Base-by-base conservation (phyloP, 2,329 filamentous ascomycete species). In the Mycosphaerella sp. region DNA sequence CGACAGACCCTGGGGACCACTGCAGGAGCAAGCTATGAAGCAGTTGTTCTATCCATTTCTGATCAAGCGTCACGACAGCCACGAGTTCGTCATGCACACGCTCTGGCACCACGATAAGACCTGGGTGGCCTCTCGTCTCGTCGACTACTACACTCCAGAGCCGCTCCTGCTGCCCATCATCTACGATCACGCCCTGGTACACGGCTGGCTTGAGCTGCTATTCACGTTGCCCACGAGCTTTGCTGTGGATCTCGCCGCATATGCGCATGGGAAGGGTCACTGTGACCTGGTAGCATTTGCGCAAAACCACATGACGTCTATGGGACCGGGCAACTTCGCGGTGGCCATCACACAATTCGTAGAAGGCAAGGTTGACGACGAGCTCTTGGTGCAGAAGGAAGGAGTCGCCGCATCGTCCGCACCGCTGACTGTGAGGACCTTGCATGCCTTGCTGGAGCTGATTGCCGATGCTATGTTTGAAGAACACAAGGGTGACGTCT, bases 81-180 rank as follows among this genome's bases (percentile, higher is more conserved):
- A 89, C 68, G 85, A 91, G 61, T 95, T 96, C 59, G 92, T 95
- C 11, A 80, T 98, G 54, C 86, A 95, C 67, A 91, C 89, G 55
- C 75, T 95, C 5, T 97, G 92, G 91, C 85, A 86, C 62, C 90
- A 93, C 67, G 89, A 97, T 67, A 87, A 85, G 61, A 80, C 85
- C 17, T 97, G 90, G 86, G 87, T 97, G 12, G 85, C 85, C 8
- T 81, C 85, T 59, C 83, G 87, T 55, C 81, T 98, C 34, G 83
- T 92, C 41, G 85, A 90, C 55, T 80, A 82, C 7, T 89, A 93
- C 69, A 85, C 85, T 40, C 75, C 79, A 54, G 82, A 87, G 62
- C 84, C 83, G 2, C 80, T 84, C 54, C 80, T 85, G 48, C 77
- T 91, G 38, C 79, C 80, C 2, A 73, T 82, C 12, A 86, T 92